Percentiles rank a stretch among this genome's conserved stretches.
These are phyloP conservation scores for Penicillium sp. DNA, from an alignment of 2,329 filamentous ascomycete genomes.

Conservation along the genomic window DNA sequence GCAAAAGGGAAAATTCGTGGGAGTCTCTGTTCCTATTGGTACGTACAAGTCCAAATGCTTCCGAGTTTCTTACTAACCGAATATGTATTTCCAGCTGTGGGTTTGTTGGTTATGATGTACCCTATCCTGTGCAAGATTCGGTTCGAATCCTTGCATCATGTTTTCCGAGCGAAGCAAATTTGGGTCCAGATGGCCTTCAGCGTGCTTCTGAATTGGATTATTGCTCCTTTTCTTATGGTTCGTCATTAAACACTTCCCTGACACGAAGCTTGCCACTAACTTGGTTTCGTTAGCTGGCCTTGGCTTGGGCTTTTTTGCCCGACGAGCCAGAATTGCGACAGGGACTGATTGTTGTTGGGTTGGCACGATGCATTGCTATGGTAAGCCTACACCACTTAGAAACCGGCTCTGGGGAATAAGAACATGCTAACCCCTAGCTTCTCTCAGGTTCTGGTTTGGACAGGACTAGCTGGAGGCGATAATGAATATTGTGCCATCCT, in stretches of 20 bases:
- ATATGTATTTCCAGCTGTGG: conserved; percentile 59
- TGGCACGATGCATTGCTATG: conserved; percentile 88
- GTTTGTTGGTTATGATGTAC: conserved; percentile 91
- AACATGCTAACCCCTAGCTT: conserved; percentile 1
- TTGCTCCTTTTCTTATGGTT: conserved; percentile 82
- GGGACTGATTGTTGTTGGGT: conserved; percentile 75
- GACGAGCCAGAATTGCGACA: conserved; percentile 52
- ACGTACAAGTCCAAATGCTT: conserved; percentile 17
- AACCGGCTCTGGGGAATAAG: not conserved
- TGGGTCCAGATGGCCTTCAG: conserved; percentile 81
- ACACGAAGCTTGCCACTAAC: not conserved
- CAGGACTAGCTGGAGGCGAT: conserved; percentile 70
- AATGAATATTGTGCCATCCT: conserved; percentile 79
- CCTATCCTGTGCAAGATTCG: conserved; percentile 85
- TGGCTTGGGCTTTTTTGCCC: conserved; percentile 53
- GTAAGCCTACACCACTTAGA: conserved; percentile 42
- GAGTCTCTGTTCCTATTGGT: conserved; percentile 67
- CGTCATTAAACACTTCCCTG: not conserved
- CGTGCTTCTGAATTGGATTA: conserved; percentile 75
- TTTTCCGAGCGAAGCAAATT: conserved; percentile 60
- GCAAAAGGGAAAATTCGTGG: conserved; percentile 69
- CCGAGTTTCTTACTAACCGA: not conserved
- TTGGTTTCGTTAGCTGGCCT: conserved; percentile 31
- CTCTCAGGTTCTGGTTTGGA: conserved; percentile 68
- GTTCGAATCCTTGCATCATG: conserved; percentile 69